Conservation (phyloP, 768 basidiomycete species). For the Tubosaeta sp. region DNA sequence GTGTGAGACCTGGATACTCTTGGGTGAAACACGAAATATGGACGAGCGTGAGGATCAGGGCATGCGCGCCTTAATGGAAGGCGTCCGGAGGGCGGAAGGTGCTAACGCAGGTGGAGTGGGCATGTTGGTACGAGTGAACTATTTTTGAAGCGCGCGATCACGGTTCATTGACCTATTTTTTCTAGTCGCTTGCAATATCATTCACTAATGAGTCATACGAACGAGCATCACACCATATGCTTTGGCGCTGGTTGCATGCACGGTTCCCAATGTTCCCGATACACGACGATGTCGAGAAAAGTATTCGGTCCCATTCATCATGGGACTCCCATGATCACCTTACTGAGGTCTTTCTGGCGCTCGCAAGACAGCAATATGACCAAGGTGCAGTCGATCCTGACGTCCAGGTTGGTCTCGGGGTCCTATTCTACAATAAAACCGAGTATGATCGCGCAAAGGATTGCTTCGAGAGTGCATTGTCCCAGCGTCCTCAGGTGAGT, state of each 20-base stretch:
- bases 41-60: conserved; percentile 83
- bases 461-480: conserved; percentile 88
- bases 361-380: conserved; percentile 80
- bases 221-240: conserved; percentile 76
- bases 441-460: conserved; percentile 90
- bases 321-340: conserved; percentile 84
- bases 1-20: conserved; percentile 87
- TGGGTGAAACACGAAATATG: conserved; percentile 88
- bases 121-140: conserved; percentile 56
- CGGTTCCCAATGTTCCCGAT: conserved; percentile 57
- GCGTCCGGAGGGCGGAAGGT: conserved; percentile 61
- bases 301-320: conserved; percentile 50
- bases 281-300: conserved; percentile 51
- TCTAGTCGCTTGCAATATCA: conserved; percentile 88
- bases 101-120: conserved; percentile 63
- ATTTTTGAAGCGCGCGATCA: background rate
- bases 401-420: conserved; percentile 89
- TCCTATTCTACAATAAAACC: conserved; percentile 84
- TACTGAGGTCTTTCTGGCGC: conserved; percentile 75
- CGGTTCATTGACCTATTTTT: conserved; percentile 8
- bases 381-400: conserved; percentile 77
- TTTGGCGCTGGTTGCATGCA: conserved; percentile 79
- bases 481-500: conserved; percentile 65
- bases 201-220: conserved; percentile 95
- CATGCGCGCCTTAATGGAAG: conserved; percentile 74